A percentile compares a stretch with the other conserved stretches of the same genome.
phyloP scores from a whole-genome alignment of 2,329 filamentous ascomycete genomes.

The Pestalotiopsis fici region DNA sequence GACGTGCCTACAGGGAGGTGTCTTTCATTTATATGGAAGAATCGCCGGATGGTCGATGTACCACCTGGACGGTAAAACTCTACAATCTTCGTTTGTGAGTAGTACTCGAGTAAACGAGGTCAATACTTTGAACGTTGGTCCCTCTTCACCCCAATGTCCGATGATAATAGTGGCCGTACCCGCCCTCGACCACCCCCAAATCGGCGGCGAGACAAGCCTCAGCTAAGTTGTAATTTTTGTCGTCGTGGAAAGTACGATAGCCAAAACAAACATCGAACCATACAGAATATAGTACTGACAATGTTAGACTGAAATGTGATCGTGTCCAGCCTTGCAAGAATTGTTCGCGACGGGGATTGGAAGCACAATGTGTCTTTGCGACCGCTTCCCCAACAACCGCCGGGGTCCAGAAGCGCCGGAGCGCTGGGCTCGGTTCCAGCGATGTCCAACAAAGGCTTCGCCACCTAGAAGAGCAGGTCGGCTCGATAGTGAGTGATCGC shows the following conservation, averaged over 20 bases:
- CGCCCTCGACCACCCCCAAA: slow-evolving; percentile 6
- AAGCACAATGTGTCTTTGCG: not conserved
- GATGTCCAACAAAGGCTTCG: slow-evolving; percentile 1
- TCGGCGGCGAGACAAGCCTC: slow-evolving; percentile 2
- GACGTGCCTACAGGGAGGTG: not conserved
- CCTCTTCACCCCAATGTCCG: slow-evolving; percentile 5
- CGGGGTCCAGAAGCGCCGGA: not conserved
- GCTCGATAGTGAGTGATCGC: not conserved
- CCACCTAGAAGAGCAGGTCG: not conserved
- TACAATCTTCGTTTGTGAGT: too few relatives aligned
- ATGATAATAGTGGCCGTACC: not conserved
- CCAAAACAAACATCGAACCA: not conserved
- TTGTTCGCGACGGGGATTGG: not conserved
- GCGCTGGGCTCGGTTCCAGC: not conserved
- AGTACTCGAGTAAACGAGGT: too few relatives aligned
- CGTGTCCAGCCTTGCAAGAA: not conserved
- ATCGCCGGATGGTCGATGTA: not conserved
- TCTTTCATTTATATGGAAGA: not conserved
- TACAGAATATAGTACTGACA: not conserved
- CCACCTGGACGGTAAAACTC: not conserved
- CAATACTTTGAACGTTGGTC: too few relatives aligned
- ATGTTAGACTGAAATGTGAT: not conserved
- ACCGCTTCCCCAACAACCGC: not conserved
- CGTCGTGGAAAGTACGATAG: not conserved
- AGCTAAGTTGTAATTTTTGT: slow-evolving; percentile 3